Evolutionary conservation across 768 basidiomycete species (phyloP), one percentile per base, ranked within the genome.

Genomic region (Termitomyces sp.): DNA sequence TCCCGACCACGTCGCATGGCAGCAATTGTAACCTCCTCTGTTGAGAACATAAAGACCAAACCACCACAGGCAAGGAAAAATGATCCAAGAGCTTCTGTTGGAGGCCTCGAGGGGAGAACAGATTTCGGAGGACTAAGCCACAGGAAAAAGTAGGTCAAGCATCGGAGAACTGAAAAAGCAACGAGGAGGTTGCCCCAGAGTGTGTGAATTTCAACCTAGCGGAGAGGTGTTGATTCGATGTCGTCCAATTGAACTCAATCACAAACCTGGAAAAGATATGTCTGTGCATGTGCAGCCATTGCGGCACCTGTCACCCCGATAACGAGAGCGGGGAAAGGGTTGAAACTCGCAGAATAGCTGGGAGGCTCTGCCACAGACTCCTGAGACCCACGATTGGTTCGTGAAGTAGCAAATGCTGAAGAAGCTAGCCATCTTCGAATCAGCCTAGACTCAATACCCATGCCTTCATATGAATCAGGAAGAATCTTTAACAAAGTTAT

Each of bases 261-360:
- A 59, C 67, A 39, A 59, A 81, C 86, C 71, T 91, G 91, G 74
- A 97, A 97, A n/a, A 90, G 70, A 71, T 96, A 98, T 1, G 82
- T 80, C 69, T 98, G 95, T 52, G 82, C 80, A 68, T 98, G 96
- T 0, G 93, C 92, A 12, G 88, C 81, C 96, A 98, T 97, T 2
- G 92, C 95, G 2, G 87, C 81, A 20, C 95, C 96, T 11, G 94
- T 95, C 38, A 94, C 83, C n/a, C 91, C 93, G 54, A 96, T 91
- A 31, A 92, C 91, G 32, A 98, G 76, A 3, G 95, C 95, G 1
- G 94, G 91, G 73, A 96, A 91, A 5, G 94, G 92, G 65, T 95
- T 96, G 70, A 94, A 95, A 68, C 87, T 88, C 13, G 76, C 83
- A 13, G 73, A 67, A 66, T 94, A 94, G 50, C 84, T 89, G 1